phyloP scores from a whole-genome alignment of 371 early-diverging fungal species.

The Catenaria anguillulae region DNA sequence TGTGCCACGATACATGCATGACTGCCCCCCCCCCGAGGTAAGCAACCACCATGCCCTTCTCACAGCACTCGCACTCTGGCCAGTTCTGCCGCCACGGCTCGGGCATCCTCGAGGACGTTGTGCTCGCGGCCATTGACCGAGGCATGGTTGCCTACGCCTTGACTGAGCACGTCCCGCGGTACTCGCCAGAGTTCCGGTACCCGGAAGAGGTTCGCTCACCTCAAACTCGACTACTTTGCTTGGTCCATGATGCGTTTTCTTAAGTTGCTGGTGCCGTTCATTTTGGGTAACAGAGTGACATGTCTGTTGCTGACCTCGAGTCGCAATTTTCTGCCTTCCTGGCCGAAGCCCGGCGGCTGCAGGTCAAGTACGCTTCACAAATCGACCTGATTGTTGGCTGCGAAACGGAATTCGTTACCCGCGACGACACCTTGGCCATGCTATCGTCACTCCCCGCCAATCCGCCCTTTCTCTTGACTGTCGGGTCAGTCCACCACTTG shows the following conservation, averaged over 20 bases:
- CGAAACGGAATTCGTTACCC: conserved; percentile 74
- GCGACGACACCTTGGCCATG: conserved; percentile 14
- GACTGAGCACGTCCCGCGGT: conserved; percentile 72
- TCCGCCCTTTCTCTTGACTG: conserved; percentile 37
- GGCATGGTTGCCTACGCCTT: conserved; percentile 52
- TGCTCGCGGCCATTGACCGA: conserved; percentile 47
- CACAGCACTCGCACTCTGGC: conserved; percentile 70
- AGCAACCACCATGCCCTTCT: too few relatives aligned
- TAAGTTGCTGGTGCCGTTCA: too few relatives aligned
- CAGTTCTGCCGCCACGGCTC: conserved; percentile 70
- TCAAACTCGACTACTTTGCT: not conserved
- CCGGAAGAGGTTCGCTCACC: conserved; percentile 57
- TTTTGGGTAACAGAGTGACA: conserved; percentile 39
- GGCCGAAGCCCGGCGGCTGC: conserved; percentile 53
- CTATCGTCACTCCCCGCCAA: conserved; percentile 13
- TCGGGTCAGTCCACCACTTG: conserved; percentile 91
- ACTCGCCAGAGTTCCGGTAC: conserved; percentile 46
- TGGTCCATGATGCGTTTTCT: too few relatives aligned
- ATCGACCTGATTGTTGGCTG: conserved; percentile 66
- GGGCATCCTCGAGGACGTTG: conserved; percentile 52
- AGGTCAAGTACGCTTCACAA: conserved; percentile 22
- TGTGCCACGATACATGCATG: too few relatives aligned
- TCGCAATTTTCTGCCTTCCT: conserved; percentile 40
- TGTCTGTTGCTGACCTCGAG: conserved; percentile 40
- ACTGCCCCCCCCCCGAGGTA: too few relatives aligned